Evolutionary conservation across 148 eudicot species (phyloP).

Genomic region (Rheum nobile): DNA sequence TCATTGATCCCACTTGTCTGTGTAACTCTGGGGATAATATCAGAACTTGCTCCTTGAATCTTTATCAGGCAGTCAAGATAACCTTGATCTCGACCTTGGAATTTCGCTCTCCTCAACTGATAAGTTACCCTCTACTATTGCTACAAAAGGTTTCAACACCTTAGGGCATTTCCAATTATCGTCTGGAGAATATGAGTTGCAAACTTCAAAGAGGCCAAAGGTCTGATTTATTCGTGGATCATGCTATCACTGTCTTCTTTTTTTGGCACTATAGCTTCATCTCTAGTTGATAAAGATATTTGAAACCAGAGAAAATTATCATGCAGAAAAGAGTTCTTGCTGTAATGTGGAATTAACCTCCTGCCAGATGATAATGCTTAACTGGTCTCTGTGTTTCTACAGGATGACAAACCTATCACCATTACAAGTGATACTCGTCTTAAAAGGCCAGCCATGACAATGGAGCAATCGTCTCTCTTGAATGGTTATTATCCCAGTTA

Average conservation of each 20-base stretch:
- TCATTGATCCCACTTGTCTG: neutral
- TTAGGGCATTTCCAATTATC: neutral
- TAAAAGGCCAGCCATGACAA: conserved; percentile 23
- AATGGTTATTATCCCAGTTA: conserved; percentile 17
- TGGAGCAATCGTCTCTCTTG: conserved; percentile 21
- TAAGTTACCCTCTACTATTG: neutral
- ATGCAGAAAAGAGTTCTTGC: neutral
- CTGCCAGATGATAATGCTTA: neutral
- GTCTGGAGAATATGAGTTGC: neutral
- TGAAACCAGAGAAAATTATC: neutral
- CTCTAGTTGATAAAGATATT: neutral
- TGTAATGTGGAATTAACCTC: neutral
- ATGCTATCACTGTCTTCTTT: neutral
- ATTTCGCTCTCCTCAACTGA: conserved; percentile 15
- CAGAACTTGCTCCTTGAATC: neutral
- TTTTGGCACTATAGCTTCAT: neutral
- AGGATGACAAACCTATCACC: conserved; percentile 23
- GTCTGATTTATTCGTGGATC: neutral
- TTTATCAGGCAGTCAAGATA: conserved; percentile 14
- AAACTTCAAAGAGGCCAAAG: neutral
- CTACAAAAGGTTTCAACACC: neutral
- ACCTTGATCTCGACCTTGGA: conserved; percentile 42
- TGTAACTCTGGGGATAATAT: neutral
- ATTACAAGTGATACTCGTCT: conserved; percentile 17
- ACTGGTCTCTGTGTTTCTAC: neutral